Percentiles rank a stretch among this genome's conserved stretches.
Evolutionary conservation across 1,284 basidiomycete genomes (phyloP).

Genomic region (Ceratobasidium theobromae): DNA sequence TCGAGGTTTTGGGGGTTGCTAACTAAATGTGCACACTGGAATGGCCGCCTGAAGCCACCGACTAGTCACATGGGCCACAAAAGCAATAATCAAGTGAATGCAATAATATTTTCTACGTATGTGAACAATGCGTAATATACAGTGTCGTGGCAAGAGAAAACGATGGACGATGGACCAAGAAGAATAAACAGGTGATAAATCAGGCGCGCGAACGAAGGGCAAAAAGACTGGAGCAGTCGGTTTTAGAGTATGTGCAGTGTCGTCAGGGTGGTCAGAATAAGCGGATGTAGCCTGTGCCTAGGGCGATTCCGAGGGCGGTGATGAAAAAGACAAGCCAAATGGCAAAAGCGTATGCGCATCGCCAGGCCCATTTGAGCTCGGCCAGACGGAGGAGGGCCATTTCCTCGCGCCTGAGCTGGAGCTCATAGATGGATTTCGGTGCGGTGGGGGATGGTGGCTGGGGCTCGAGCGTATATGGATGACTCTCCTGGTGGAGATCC

Average conservation of each 20-base stretch:
- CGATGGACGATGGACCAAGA: not conserved
- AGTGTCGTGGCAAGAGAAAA: slow-evolving; percentile 18
- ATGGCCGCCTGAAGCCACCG: too few species aligned
- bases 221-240: not conserved
- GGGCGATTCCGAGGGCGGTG: slow-evolving; percentile 3
- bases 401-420: slow-evolving; percentile 31
- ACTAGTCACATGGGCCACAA: too few species aligned
- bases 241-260: slow-evolving; percentile 19
- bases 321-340: slow-evolving; percentile 22
- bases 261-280: slow-evolving; percentile 7
- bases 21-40: too few species aligned
- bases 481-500: slow-evolving; percentile 30
- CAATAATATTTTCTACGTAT: slow-evolving; percentile 31
- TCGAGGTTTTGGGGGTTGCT: too few species aligned
- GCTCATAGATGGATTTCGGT: slow-evolving; percentile 25
- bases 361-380: slow-evolving; percentile 37
- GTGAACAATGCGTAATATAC: slow-evolving; percentile 33
- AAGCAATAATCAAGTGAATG: slow-evolving; percentile 2
- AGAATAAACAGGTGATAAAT: slow-evolving; percentile 29
- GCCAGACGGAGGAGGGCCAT: slow-evolving; percentile 30
- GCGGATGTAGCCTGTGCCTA: slow-evolving; percentile 19
- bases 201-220: slow-evolving; percentile 18
- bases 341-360: slow-evolving; percentile 32
- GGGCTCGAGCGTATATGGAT: not conserved
- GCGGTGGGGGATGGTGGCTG: slow-evolving; percentile 9